Evolutionary conservation across 2,329 filamentous ascomycete genomes (phyloP), one percentile per base, ranked within the genome.

Genomic region (Fusarium lateritium): DNA sequence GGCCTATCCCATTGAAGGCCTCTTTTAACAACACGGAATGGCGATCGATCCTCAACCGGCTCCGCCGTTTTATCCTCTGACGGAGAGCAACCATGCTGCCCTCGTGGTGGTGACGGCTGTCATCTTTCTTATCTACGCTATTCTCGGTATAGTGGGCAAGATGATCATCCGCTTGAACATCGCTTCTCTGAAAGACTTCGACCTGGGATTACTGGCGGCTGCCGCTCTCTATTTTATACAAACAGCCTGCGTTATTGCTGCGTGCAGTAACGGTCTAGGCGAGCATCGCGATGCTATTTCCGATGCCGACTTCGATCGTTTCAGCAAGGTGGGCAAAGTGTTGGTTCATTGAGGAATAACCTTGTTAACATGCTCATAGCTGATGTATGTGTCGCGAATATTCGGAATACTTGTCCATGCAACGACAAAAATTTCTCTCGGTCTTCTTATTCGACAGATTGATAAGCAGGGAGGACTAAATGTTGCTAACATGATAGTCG

Each of bases 401-500:
- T 40, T 74, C 5, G 64, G 61, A 0, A 51, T 73, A n/a, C 38
- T 74, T 5, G 38, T 73, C 49, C 53, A 60, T 49, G 67, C 56
- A 4, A 60, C 52, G 13, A 71, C 71, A 3, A 73, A 73, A 28
- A 49, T 74, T 14, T 70, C 71, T 3, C 55, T 73, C 6, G 62
- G 71, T 5, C 60, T 73, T 3, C 71, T 74, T 7, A 70, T 73
- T 6, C 33, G 71, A n/a, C 71, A 73, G 33, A 74, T 73, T 28
- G 46, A 62, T 40, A 56, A 56, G 10, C 57, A 59, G 22, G 67
- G 71, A 3, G 52, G 55, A 2, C 49, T 74, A 0, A 69, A 73
- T 33, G 15, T 46, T 8, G 69, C 71, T 1, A 73, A 73, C 13
- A 42, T 63, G 28, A 26, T 58, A 1, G 53, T 73, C 0, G 60